Evolutionary conservation across 208 protist genomes (phyloP), one percentile per base, ranked within the genome.

Genomic region (Leishmania guyanensis): DNA sequence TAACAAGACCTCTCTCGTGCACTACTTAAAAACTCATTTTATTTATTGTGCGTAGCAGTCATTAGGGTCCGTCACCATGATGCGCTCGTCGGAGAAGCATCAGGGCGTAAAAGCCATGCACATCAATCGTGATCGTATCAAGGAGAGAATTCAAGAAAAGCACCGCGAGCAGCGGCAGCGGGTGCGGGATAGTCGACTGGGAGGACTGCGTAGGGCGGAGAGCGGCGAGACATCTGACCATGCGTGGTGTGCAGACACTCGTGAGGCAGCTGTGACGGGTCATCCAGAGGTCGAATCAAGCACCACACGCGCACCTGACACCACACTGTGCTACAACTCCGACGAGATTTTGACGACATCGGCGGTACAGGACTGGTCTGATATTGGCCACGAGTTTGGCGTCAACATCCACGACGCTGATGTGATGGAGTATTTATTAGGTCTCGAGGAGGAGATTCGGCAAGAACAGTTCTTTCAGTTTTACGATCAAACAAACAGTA

Each of bases 391-490:
- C 17, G 90, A 95, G 76, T 91, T 95, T 75, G 86, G 88, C 39
- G 89, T 90, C 48, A 86, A 96, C 80, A 68, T 92, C 48, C 48
- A 58, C 20, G 88, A 94, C 33, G 84, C 85, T 2, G 76, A 77
- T 16, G 88, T 93, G 36, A 81, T 93, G 75, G 86, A 94, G 22
- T 93, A 90, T 69, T 84, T 97, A 26, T 78, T 96, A 17, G 79
- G 69, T 5, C 70, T 96, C 36, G 92, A 97, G 78, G 91, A 97
- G 69, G 94, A 97, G 78, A 94, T 97, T 26, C 80, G 88, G 16
- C 86, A 90, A 51, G 94, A 97, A 80, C 79, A 85, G 60, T 81
- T 95, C 22, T 66, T 94, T n/a, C 58, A 72, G 20, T 75, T 93
- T 8, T 97, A 92, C 78, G 91, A 97, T 39, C 84, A 93, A 29